Conservation (phyloP, 1,284 basidiomycete species). For the Phylloporus sp. region DNA sequence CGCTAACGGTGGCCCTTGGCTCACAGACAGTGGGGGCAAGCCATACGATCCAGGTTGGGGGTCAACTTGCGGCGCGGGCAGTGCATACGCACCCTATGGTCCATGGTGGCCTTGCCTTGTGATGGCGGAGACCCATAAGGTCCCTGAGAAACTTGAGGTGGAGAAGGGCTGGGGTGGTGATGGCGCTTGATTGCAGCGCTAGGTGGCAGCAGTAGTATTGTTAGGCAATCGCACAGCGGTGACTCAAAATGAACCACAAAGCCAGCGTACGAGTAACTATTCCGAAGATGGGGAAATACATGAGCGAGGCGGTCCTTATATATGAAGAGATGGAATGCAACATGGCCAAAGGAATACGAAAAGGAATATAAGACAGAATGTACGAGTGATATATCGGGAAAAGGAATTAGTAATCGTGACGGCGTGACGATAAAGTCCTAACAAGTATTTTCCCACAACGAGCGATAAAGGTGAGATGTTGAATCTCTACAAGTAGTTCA, state of each 20-base stretch:
- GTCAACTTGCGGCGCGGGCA: constrained; percentile 26
- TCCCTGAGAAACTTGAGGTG: constrained; percentile 26
- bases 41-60: constrained; percentile 26
- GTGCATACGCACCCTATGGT: constrained; percentile 34
- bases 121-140: constrained; percentile 29
- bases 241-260: background rate
- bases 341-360: too few species aligned
- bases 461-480: too few species aligned
- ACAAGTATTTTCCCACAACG: too few species aligned
- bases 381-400: too few species aligned
- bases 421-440: too few species aligned
- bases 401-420: too few species aligned
- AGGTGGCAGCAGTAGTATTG: too few species aligned
- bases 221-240: background rate
- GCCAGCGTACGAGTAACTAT: background rate
- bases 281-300: background rate
- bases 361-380: too few species aligned
- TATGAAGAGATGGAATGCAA: background rate
- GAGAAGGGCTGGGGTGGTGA: constrained; percentile 45
- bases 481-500: too few species aligned
- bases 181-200: constrained; percentile 18
- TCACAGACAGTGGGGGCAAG: constrained; percentile 20
- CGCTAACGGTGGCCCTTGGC: constrained; percentile 28
- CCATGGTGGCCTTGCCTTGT: constrained; percentile 41
- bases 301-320: background rate